Conservation (phyloP, 768 basidiomycete genomes). For the Boletus insuetus region DNA sequence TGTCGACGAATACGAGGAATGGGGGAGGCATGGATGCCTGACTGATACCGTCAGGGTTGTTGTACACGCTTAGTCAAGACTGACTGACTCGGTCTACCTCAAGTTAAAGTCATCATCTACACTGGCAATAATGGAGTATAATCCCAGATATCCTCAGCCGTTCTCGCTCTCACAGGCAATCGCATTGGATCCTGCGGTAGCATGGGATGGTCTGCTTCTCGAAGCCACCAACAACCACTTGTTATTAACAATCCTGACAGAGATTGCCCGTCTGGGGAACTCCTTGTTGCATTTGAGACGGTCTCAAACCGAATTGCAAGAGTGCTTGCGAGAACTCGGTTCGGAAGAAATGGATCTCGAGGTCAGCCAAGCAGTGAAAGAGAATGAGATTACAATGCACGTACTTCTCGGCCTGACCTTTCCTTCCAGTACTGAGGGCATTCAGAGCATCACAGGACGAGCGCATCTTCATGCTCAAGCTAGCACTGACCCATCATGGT, state of each 20-base stretch:
- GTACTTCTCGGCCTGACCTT: slow-evolving; percentile 29
- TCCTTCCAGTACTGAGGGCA: slow-evolving; percentile 12
- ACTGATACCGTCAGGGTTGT: too few species aligned
- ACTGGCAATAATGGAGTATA: slow-evolving; percentile 65
- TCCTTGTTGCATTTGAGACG: slow-evolving; percentile 60
- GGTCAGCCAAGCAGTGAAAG: slow-evolving; percentile 55
- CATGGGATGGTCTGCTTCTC: slow-evolving; percentile 59
- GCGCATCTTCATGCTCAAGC: slow-evolving; percentile 63
- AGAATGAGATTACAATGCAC: slow-evolving; percentile 72
- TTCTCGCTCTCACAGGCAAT: slow-evolving; percentile 68
- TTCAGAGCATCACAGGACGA: slow-evolving; percentile 76
- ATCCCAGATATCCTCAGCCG: slow-evolving; percentile 67
- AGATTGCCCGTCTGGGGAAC: slow-evolving; percentile 72
- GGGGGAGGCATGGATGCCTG: slow-evolving; percentile 25
- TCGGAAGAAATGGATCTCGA: slow-evolving; percentile 50
- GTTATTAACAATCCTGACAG: slow-evolving; percentile 35
- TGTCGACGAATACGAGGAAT: slow-evolving; percentile 62
- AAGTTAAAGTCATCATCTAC: too few species aligned
- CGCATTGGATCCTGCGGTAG: slow-evolving; percentile 59
- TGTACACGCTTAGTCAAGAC: slow-evolving; percentile 24
- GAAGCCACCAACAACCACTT: not conserved
- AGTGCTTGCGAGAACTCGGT: slow-evolving; percentile 39
- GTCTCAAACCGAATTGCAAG: slow-evolving; percentile 59
- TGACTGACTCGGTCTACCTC: not conserved
- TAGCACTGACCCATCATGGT: slow-evolving; percentile 65